These are phyloP conservation scores for Gloeostereum incarnatum DNA, from an alignment of 768 basidiomycete species.

Conservation along the genomic window DNA sequence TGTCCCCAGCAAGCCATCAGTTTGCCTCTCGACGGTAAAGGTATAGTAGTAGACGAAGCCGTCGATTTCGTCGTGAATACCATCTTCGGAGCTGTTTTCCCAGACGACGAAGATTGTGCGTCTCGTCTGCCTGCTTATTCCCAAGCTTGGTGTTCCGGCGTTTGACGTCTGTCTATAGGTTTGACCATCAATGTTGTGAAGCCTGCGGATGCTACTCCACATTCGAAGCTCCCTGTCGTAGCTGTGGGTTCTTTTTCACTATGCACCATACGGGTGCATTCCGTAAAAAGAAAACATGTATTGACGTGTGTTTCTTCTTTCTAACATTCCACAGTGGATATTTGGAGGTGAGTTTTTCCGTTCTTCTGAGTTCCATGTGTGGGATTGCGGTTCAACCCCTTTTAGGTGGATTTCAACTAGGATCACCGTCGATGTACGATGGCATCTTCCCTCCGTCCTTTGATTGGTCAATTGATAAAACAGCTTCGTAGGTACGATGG, in stretches of 20 bases:
- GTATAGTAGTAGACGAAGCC: slow-evolving; percentile 21
- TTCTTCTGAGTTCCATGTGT: no score
- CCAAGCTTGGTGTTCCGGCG: no score
- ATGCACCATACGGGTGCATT: background rate
- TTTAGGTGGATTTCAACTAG: slow-evolving; percentile 28
- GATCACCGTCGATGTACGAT: slow-evolving; percentile 27
- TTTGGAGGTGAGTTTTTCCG: slow-evolving; percentile 38
- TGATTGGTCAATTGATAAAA: no score
- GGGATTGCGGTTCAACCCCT: no score
- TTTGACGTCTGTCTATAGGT: no score
- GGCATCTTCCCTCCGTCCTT: no score
- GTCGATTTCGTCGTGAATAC: slow-evolving; percentile 14
- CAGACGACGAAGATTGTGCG: slow-evolving; percentile 6
- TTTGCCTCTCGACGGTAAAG: slow-evolving; percentile 25
- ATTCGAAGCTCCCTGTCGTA: slow-evolving; percentile 41
- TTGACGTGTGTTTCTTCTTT: no score
- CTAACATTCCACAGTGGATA: no score
- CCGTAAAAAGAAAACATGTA: no score
- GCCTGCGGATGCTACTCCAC: slow-evolving; percentile 27
- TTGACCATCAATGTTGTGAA: slow-evolving; percentile 43
- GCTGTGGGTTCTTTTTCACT: slow-evolving; percentile 29
- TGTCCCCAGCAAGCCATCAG: slow-evolving; percentile 36
- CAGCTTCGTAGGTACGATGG: slow-evolving; percentile 41
- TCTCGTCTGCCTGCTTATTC: no score
- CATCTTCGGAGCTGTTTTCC: slow-evolving; percentile 6